Conservation (phyloP, 345 rosid genomes). For the Citrus mangshanensis region DNA sequence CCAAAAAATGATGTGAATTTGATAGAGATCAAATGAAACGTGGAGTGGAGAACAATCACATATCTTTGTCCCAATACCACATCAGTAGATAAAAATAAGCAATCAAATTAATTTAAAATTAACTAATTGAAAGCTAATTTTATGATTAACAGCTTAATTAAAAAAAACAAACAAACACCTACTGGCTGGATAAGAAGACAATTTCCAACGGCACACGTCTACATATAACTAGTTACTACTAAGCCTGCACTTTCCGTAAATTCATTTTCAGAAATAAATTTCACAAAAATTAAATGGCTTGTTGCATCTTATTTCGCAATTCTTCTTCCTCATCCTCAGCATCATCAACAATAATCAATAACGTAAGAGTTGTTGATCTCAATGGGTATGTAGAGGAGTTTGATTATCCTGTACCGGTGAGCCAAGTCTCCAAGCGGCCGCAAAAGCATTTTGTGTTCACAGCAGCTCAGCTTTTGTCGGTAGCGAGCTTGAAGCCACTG, state of each 20-base stretch:
- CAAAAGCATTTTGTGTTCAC: conserved; percentile 36
- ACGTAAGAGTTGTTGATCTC: conserved; percentile 40
- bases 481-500: conserved; percentile 23
- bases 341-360: neutral
- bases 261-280: neutral
- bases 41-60: too few relatives aligned
- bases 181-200: too few relatives aligned
- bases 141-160: too few relatives aligned
- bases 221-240: neutral
- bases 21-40: too few relatives aligned
- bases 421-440: conserved; percentile 28
- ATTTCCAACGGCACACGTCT: neutral
- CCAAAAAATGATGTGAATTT: too few relatives aligned
- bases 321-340: conserved; percentile 4
- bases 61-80: too few relatives aligned
- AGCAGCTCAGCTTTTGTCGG: conserved; percentile 35
- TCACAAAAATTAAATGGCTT: conserved; percentile 22
- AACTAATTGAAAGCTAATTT: too few relatives aligned
- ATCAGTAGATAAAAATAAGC: too few relatives aligned
- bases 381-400: conserved; percentile 40
- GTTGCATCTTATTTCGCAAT: conserved; percentile 20
- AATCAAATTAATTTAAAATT: too few relatives aligned
- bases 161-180: too few relatives aligned
- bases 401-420: conserved; percentile 30
- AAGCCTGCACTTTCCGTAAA: neutral